A percentile compares a stretch with the other conserved stretches of the same genome.
Evolutionary conservation across 768 basidiomycete genomes (phyloP).

Genomic region (Pholiota microspora): DNA sequence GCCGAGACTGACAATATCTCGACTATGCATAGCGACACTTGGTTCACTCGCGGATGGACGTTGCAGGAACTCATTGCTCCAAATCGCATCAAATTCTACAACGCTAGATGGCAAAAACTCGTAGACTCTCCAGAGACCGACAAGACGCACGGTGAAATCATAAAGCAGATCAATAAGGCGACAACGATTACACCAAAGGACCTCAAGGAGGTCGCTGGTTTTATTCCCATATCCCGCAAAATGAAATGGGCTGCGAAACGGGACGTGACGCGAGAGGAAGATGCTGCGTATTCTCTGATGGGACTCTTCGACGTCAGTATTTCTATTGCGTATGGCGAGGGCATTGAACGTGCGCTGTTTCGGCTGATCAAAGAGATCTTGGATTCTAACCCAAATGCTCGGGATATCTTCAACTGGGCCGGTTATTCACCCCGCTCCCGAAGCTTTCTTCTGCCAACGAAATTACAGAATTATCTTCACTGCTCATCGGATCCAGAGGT

Average conservation of each 20-base stretch:
- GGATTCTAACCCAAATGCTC: neutral
- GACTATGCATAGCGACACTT: neutral
- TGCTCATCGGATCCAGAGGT: no score
- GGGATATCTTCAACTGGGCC: constrained; percentile 4
- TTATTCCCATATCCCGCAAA: constrained; percentile 1
- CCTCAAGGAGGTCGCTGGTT: neutral
- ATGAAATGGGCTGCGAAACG: constrained; percentile 5
- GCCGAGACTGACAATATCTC: neutral
- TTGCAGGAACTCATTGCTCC: constrained; percentile 8
- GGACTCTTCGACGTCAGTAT: constrained; percentile 4
- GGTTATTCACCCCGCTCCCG: no score
- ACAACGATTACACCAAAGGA: constrained; percentile 3
- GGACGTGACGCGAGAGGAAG: constrained; percentile 1
- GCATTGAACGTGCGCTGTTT: constrained; percentile 1
- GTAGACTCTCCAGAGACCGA: neutral
- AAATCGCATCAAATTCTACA: constrained; percentile 1
- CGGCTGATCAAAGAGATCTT: constrained; percentile 2
- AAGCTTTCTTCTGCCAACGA: no score
- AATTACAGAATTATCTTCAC: no score
- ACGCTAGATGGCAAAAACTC: neutral
- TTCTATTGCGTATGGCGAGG: constrained; percentile 5
- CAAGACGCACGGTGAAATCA: neutral
- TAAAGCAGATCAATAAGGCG: neutral
- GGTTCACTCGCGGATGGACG: constrained; percentile 9
- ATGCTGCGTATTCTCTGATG: constrained; percentile 3